phyloP scores from a whole-genome alignment of 306 rosid species.

The Coriaria nepalensis region DNA sequence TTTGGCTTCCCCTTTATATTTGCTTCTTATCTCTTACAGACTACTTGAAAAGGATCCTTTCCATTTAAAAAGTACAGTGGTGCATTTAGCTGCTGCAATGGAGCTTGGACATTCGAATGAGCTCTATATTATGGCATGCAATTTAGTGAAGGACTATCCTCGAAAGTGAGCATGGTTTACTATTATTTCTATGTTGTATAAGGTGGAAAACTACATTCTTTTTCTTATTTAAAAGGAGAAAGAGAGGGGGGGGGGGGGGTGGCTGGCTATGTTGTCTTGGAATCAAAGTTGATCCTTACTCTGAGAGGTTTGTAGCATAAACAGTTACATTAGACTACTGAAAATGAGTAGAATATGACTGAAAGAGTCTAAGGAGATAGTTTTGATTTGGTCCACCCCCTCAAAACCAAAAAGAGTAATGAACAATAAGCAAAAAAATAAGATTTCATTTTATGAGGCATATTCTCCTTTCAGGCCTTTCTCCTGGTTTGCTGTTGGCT shows the following conservation, averaged over 20 bases:
- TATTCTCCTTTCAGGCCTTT: slow-evolving; percentile 50
- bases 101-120: slow-evolving; percentile 97
- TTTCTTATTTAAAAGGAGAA: too few species aligned
- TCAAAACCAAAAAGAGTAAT: too few species aligned
- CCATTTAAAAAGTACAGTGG: slow-evolving; percentile 77
- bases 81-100: slow-evolving; percentile 94
- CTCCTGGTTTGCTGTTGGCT: slow-evolving; percentile 98
- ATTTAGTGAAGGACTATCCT: slow-evolving; percentile 93
- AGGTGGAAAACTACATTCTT: background rate
- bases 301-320: too few species aligned
- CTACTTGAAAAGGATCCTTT: slow-evolving; percentile 92
- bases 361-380: too few species aligned
- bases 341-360: too few species aligned
- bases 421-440: too few species aligned
- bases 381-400: too few species aligned
- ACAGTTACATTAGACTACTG: too few species aligned
- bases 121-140: slow-evolving; percentile 92
- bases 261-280: too few species aligned
- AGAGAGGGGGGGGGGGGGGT: too few species aligned
- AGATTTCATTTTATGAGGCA: background rate
- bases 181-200: background rate
- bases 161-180: slow-evolving; percentile 52
- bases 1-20: background rate
- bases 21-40: slow-evolving; percentile 29
- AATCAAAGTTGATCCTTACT: too few species aligned